Evolutionary conservation across 2,329 filamentous ascomycete genomes (phyloP), one percentile per base, ranked within the genome.

Genomic region (Penicillium janthinellum): DNA sequence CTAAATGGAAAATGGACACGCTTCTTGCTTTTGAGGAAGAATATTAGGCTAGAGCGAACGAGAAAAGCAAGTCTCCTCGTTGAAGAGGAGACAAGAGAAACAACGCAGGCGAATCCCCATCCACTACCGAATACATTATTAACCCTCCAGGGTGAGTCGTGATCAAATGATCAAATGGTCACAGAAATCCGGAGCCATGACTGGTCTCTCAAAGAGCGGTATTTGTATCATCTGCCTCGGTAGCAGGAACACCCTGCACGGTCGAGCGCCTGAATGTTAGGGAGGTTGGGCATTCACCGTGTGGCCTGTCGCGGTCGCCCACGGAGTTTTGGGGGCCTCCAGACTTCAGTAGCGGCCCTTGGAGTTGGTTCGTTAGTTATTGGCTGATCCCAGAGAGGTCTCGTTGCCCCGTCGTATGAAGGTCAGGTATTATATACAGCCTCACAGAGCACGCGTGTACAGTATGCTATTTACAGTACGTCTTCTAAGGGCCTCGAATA

Each of bases 261-360:
- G 14, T 37, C n/a, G 6, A 45, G 34, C 35, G 56, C 56, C 56
- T 54, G 17, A 59, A 37, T 57, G 50, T 39, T 48, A 20, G 56
- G 47, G 47, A 47, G 59, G 56, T 61, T 61, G 59, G 59, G 59
- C 59, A 61, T 61, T 58, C 56, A 61, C 25, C 37, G 38, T 44
- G 35, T 31, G 41, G 59, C 55, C 59, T 58, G 54, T 61, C 49
- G 58, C 37, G 41, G 56, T 52, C 59, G 47, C 56, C 59, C 56
- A 58, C 54, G 45, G 47, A 58, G 51, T 48, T 47, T 52, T 51
- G 20, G 42, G 34, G 7, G 17, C 20, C 20, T 15, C 25, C 22
- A 12, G 25, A 25, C 25, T 25, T 5, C 25, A 53, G 50, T 31
- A 17, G 50, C 34, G 49, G 49, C 49, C 49, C 14, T 20, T 11